A percentile compares a stretch with the other conserved stretches of the same genome.
These are phyloP conservation scores for Lipomyces kockii DNA, from an alignment of 805 yeast species.

Conservation along the genomic window DNA sequence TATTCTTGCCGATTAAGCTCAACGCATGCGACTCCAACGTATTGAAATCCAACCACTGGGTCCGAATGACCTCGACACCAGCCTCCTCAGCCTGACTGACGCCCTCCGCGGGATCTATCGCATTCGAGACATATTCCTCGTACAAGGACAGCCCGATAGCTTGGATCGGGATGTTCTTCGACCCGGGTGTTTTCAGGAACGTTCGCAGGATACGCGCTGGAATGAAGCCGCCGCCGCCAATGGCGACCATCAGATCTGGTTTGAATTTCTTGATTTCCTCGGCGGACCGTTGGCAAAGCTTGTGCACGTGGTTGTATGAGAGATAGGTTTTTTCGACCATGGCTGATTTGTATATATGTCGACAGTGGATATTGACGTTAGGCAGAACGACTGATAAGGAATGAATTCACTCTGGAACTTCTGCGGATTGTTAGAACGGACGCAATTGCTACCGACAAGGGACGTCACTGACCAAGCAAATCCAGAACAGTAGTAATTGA, in stretches of 20 bases:
- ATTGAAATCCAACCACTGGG: constrained; percentile 89
- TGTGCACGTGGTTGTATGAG: constrained; percentile 81
- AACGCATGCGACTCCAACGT: constrained; percentile 70
- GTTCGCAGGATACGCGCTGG: constrained; percentile 97
- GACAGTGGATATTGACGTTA: background rate
- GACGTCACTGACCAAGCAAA: background rate
- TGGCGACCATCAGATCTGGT: constrained; percentile 91
- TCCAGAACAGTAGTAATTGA: background rate
- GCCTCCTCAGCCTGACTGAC: constrained; percentile 52
- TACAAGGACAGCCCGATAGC: constrained; percentile 92
- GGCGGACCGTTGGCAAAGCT: constrained; percentile 75
- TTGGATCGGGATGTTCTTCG: constrained; percentile 89
- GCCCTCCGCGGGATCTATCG: constrained; percentile 51
- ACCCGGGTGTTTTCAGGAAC: constrained; percentile 83
- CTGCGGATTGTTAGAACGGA: background rate
- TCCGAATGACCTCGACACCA: constrained; percentile 81
- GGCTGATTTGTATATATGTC: background rate
- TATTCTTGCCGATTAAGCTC: constrained; percentile 77
- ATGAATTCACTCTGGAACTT: background rate
- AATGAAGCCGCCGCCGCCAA: constrained; percentile 96
- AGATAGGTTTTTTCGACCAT: constrained; percentile 52
- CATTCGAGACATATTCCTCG: constrained; percentile 73
- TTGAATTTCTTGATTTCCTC: constrained; percentile 60
- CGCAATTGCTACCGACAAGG: background rate
- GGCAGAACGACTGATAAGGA: background rate